Conservation (phyloP, 441 rosid genomes). For the Brassica balearica region DNA sequence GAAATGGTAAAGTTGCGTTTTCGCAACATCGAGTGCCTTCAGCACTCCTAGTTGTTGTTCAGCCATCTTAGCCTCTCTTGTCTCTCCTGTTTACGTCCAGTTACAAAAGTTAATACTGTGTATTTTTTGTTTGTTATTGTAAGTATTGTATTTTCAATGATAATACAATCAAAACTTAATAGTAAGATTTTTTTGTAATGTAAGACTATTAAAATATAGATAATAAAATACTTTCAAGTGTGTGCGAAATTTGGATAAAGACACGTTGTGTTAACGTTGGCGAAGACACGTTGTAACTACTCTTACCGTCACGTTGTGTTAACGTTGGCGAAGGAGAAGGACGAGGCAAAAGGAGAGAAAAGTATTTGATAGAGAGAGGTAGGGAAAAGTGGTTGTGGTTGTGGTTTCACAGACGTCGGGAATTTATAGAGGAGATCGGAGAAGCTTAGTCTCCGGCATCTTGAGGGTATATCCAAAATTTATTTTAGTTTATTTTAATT, state of each 20-base stretch:
- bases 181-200: neutral
- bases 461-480: too few relatives aligned
- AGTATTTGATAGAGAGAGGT: neutral
- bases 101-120: neutral
- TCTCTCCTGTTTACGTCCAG: neutral
- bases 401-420: neutral
- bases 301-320: slow-evolving; percentile 32
- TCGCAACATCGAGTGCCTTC: too few relatives aligned
- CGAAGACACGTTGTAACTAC: too few relatives aligned
- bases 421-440: slow-evolving; percentile 12
- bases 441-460: neutral
- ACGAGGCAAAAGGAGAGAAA: neutral
- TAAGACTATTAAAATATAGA: neutral
- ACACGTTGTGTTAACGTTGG: slow-evolving; percentile 14
- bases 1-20: neutral
- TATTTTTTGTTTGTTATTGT: neutral
- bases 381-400: slow-evolving; percentile 11
- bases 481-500: too few relatives aligned
- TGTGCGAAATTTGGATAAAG: slow-evolving; percentile 9
- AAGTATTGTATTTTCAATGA: neutral
- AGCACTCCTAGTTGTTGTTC: too few relatives aligned
- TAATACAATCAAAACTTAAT: neutral
- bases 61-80: too few relatives aligned
- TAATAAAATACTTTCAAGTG: neutral
- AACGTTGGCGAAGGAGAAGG: neutral